Percentiles rank a stretch among this genome's conserved stretches.
Evolutionary conservation across 805 yeast genomes (phyloP).

Genomic region (Ogataea kodamae): DNA sequence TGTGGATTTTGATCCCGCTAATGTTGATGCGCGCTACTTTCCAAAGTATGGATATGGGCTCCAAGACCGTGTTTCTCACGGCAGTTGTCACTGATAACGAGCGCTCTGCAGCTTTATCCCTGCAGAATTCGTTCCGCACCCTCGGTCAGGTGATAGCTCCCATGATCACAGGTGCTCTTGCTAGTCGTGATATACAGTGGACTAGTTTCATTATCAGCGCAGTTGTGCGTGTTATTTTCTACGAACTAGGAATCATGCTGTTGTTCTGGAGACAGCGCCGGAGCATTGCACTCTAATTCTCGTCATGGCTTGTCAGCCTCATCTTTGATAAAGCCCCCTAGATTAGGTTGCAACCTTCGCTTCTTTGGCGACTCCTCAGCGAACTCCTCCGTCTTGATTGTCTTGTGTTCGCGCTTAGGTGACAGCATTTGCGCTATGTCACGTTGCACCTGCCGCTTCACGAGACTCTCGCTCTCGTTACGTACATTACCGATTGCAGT

Average conservation of each 20-base stretch:
- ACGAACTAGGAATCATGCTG: constrained; percentile 39
- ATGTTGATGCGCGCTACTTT: constrained; percentile 37
- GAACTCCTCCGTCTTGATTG: background rate
- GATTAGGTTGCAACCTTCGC: no score
- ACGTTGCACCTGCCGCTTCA: constrained; percentile 14
- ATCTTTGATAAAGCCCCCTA: no score
- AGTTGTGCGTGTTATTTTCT: constrained; percentile 34
- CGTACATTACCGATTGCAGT: constrained; percentile 61
- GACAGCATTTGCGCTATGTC: background rate
- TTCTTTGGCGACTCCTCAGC: constrained; percentile 1
- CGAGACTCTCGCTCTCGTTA: constrained; percentile 43
- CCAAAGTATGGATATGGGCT: constrained; percentile 47
- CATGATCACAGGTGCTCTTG: constrained; percentile 37
- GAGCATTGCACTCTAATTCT: no score
- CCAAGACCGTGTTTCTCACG: constrained; percentile 46
- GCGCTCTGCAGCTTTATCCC: constrained; percentile 42
- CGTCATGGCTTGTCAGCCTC: no score
- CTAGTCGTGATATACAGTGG: constrained; percentile 39
- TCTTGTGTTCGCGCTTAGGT: background rate
- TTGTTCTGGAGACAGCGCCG: constrained; percentile 30
- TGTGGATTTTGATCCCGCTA: constrained; percentile 32
- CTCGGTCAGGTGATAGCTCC: constrained; percentile 43
- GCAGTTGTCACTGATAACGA: constrained; percentile 38
- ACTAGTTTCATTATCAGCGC: constrained; percentile 41
- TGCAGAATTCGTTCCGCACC: constrained; percentile 43